Evolutionary conservation across 2,329 filamentous ascomycete genomes (phyloP).

Genomic region (Nothophoma quercina): DNA sequence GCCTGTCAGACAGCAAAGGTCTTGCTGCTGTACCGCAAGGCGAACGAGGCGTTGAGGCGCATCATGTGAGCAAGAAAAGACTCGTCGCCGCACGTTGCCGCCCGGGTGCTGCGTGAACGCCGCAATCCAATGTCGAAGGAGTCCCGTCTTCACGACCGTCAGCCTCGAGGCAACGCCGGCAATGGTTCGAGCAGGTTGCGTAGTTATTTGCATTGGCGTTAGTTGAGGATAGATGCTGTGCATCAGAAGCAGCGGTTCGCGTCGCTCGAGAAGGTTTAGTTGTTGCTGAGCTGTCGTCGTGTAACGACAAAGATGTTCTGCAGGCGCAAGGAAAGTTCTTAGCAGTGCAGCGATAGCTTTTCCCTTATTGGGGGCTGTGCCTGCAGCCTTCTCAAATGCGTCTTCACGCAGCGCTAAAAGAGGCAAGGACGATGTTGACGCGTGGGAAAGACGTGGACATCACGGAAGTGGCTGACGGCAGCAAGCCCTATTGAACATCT

Average conservation of each 20-base stretch:
- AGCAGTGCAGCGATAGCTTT: conserved; percentile 13
- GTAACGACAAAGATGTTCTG: conserved; percentile 22
- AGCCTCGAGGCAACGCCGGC: conserved; percentile 3
- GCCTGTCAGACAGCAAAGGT: conserved; percentile 33
- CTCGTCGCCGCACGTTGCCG: conserved; percentile 33
- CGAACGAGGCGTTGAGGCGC: not conserved
- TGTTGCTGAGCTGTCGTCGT: conserved; percentile 27
- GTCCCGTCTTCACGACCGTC: conserved; percentile 16
- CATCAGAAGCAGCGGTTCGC: conserved; percentile 17
- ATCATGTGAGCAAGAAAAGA: conserved; percentile 23
- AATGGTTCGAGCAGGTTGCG: not conserved
- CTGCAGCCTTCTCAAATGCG: conserved; percentile 5
- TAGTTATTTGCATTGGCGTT: conserved; percentile 29
- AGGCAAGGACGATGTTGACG: conserved; percentile 11
- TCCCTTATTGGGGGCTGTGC: conserved; percentile 1
- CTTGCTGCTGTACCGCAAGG: conserved; percentile 6
- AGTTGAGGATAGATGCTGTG: conserved; percentile 23
- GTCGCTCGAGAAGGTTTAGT: conserved; percentile 14
- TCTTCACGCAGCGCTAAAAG: not conserved
- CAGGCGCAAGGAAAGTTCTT: conserved; percentile 19
- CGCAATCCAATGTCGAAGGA: conserved; percentile 25
- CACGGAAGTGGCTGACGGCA: conserved; percentile 26
- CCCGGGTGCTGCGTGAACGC: conserved; percentile 36
- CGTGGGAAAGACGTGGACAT: conserved; percentile 9
- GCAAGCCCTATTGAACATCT: conserved; percentile 6